Base-by-base conservation (phyloP, 139 green algal genomes). In the Coelastrella sp. region DNA sequence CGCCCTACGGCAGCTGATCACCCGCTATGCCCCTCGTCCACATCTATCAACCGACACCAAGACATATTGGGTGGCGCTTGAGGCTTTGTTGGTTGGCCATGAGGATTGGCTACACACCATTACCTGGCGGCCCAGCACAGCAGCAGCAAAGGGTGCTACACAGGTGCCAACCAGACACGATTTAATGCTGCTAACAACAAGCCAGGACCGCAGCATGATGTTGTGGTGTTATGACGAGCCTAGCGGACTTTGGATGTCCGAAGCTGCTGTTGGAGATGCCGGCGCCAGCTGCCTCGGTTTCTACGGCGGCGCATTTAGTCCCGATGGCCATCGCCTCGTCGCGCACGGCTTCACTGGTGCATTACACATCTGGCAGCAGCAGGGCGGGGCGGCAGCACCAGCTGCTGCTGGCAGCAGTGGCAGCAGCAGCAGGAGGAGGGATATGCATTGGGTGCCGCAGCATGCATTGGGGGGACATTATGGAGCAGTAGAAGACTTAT, bases 191-290 rank as follows among this genome's bases (percentile, higher is more conserved):
- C 95, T 99, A 73, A 97, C 96, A 0, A 94, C 96, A 5, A 99
- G 96, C 17, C 99, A 99, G 97, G 98, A 99, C 92, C 93, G 98
- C 13, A 99, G 96, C 47, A 98, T 99, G 96, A 96, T 98, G 90
- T 61, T 99, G 4, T 99, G 98, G 98, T 68, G 88, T 6, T 95
- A 93, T 7, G 96, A 99, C 61, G 65, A 79, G 58, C 11, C 64
- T n/a, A 93, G 90, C 59, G 96, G 94, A 0, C 80, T 99, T 61
- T 99, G 98, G 98, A 95, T 99, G 90, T 94, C 92, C 19, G 95
- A 96, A 66, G 94, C 96, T 58, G 95, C 91, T 23, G 90, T 99
- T 71, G 98, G 98, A 0, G 98, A 99, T 87, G 97, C 97, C 0
- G 97, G 97, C 5, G 92, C 92, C 7, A 85, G 83, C 64, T 95